Evolutionary conservation across 768 basidiomycete species (phyloP).

Genomic region (Gloeopeniophorella convolvens): DNA sequence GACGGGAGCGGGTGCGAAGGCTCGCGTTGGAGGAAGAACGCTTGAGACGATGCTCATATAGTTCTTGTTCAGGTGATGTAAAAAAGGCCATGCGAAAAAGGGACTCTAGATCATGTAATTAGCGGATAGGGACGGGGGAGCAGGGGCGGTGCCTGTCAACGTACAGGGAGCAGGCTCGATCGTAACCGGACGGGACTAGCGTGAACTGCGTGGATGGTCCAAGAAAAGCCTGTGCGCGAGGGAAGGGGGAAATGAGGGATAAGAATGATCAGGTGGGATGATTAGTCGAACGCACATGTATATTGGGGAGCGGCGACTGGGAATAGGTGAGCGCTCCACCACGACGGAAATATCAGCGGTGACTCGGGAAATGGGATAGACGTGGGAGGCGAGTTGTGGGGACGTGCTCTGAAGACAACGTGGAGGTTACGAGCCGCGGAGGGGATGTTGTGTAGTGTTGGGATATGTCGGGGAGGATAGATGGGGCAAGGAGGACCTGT

Average conservation of each 20-base stretch:
- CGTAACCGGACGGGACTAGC: slow-evolving; percentile 10
- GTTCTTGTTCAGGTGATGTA: slow-evolving; percentile 13
- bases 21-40: slow-evolving; percentile 16
- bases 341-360: no score
- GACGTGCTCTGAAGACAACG: not conserved
- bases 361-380: not conserved
- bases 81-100: slow-evolving; percentile 18
- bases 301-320: not conserved
- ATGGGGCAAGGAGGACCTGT: not conserved
- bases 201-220: slow-evolving; percentile 13
- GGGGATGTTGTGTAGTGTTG: not conserved
- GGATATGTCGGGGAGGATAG: not conserved
- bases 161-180: not conserved
- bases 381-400: not conserved
- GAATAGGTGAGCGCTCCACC: not conserved
- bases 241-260: not conserved
- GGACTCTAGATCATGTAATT: not conserved
- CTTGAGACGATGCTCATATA: slow-evolving; percentile 16
- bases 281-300: not conserved
- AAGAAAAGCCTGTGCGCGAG: slow-evolving; percentile 7
- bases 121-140: not conserved
- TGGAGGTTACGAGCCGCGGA: not conserved
- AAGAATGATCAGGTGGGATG: not conserved
- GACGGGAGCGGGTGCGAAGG: slow-evolving; percentile 2
- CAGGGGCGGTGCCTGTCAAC: not conserved